Conservation (phyloP, 345 rosid genomes). For the Gossypium thurberi region DNA sequence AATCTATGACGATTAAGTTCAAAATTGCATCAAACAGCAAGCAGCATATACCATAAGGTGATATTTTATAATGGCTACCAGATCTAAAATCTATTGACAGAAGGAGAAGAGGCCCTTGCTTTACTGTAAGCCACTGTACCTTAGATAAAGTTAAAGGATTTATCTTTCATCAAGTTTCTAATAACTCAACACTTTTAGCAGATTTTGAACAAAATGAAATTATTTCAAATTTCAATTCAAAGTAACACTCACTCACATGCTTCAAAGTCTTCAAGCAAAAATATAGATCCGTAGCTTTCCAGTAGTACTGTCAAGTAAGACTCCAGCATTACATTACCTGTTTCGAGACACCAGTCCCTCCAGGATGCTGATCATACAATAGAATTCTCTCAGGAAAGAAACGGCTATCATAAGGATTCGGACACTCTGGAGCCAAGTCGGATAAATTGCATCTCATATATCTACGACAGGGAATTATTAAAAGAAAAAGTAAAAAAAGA, state of each 20-base stretch:
- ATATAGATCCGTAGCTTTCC: neutral
- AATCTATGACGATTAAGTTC: neutral
- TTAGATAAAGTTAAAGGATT: neutral
- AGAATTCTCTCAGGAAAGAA: conserved; percentile 68
- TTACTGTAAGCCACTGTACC: neutral
- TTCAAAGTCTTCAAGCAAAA: neutral
- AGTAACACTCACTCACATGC: neutral
- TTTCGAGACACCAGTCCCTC: conserved; percentile 81
- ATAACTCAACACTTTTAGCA: neutral
- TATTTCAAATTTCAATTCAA: neutral
- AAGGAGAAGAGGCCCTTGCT: neutral
- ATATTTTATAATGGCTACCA: neutral
- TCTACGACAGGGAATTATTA: conserved; percentile 27
- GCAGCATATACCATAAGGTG: neutral
- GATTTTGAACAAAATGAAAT: neutral
- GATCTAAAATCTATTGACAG: neutral
- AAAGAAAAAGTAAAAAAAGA: conserved; percentile 1
- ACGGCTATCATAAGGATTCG: conserved; percentile 52
- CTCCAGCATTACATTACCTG: conserved; percentile 40
- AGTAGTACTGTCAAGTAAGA: neutral
- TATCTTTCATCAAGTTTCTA: neutral
- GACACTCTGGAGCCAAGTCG: conserved; percentile 92
- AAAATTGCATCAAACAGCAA: neutral
- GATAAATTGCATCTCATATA: conserved; percentile 69
- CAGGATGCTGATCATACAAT: conserved; percentile 81